These are phyloP conservation scores for Lasiosphaeria hispida DNA, from an alignment of 495 filamentous ascomycete species.

Conservation along the genomic window DNA sequence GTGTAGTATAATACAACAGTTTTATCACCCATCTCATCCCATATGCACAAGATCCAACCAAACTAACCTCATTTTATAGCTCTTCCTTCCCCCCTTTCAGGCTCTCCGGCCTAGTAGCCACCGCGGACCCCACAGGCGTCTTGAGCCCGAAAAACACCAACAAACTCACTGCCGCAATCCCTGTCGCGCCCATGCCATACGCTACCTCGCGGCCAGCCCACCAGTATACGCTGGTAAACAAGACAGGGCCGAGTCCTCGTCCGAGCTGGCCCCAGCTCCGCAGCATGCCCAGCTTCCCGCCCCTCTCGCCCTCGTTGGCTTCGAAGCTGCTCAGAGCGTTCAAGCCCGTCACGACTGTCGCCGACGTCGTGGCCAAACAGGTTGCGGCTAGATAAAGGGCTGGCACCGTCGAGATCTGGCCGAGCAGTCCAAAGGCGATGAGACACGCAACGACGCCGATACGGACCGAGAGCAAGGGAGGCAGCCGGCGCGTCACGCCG, in stretches of 20 bases:
- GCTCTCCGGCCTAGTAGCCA: constrained; percentile 15
- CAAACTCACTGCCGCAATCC: constrained; percentile 69
- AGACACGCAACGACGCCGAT: constrained; percentile 76
- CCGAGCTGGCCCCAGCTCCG: constrained; percentile 84
- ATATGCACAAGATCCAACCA: background rate
- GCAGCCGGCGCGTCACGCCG: constrained; percentile 73
- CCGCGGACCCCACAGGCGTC: constrained; percentile 41
- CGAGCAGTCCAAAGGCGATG: constrained; percentile 75
- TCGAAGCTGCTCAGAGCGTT: constrained; percentile 91
- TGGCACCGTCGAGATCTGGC: constrained; percentile 58
- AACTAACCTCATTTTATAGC: constrained; percentile 21
- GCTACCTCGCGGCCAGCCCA: constrained; percentile 90
- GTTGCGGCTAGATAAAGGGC: constrained; percentile 79
- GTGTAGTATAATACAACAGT: no score
- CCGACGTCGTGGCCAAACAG: constrained; percentile 80
- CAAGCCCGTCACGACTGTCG: constrained; percentile 90
- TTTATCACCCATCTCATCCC: no score
- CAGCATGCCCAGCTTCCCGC: constrained; percentile 79
- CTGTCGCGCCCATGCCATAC: constrained; percentile 74
- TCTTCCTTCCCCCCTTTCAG: constrained; percentile 36
- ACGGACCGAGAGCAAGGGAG: constrained; percentile 74
- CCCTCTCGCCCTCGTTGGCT: constrained; percentile 73
- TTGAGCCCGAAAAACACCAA: constrained; percentile 69
- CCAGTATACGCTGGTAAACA: constrained; percentile 98
- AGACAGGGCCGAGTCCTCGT: constrained; percentile 75